Evolutionary conservation across 768 basidiomycete genomes (phyloP), one percentile per base, ranked within the genome.

Genomic region (Boletus rubropictus): DNA sequence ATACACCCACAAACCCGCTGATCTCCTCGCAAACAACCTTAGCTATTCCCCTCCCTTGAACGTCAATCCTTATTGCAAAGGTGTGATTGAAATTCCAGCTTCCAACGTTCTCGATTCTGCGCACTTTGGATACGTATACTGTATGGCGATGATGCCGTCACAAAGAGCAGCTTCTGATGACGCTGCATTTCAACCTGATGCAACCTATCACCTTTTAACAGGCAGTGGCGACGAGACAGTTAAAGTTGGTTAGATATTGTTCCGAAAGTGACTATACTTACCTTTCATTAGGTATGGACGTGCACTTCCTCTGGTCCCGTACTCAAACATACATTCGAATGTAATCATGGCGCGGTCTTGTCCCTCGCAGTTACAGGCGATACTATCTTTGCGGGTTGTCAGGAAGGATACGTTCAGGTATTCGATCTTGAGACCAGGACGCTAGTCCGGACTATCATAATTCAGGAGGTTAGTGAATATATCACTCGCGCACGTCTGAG

Each of bases 51-150:
- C 66, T 28, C 61, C 52, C 8, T 69, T 63, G 70, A 32, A 62
- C 14, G 67, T 66, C 45, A 63, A 63, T 7, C 41, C 55, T 35
- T 44, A 17, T 31, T 53, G 37, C 34, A 46, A 38, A 50, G 61
- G 50, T 10, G 37, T 59, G 7, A 60, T 89, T 24, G 66, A 73
- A 42, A 81, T 95, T 18, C 79, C 82, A 1, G 69, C 78, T 11
- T 70, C 69, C 45, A 88, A 90, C 54, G 84, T 92, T 25, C 72
- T 92, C 22, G 83, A 88, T 55, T 88, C 89, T 1, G 95, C 93
- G 3, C 95, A 98, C 65, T 94, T 82, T 62, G 95, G 95, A 8
- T 98, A 98, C 60, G 77, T 97, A 11, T 94, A 95, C 61, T 90
- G 86, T 56, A 82, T 92, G 81, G 68, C 73, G 12, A 64, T 80